These are phyloP conservation scores for Chrysoporthe cubensis DNA, from an alignment of 2,329 filamentous ascomycete species.

Conservation along the genomic window DNA sequence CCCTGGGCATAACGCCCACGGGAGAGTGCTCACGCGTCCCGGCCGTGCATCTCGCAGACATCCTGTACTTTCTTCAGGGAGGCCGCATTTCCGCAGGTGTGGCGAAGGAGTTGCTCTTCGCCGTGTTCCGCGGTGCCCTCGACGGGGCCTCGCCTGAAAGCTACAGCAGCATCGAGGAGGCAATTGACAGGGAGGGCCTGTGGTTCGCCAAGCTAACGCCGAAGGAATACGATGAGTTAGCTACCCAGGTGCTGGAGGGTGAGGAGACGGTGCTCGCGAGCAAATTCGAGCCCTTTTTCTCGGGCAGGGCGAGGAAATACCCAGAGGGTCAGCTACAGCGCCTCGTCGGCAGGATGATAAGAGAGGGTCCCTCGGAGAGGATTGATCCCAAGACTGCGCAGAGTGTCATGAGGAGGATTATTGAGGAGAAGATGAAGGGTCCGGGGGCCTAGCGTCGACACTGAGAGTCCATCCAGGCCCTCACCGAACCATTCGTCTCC, in stretches of 20 bases:
- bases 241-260: conserved; percentile 46
- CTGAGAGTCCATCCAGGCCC: neutral
- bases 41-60: conserved; percentile 51
- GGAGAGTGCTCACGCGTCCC: conserved; percentile 54
- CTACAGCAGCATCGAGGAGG: conserved; percentile 43
- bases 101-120: conserved; percentile 61
- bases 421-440: conserved; percentile 33
- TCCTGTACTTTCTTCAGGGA: conserved; percentile 52
- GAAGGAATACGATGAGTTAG: conserved; percentile 54
- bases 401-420: conserved; percentile 44
- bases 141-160: conserved; percentile 33
- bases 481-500: neutral
- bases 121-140: conserved; percentile 53
- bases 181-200: conserved; percentile 51
- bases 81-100: conserved; percentile 59
- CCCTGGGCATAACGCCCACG: conserved; percentile 43
- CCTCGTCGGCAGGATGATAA: conserved; percentile 63
- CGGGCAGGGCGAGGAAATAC: conserved; percentile 40
- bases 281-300: conserved; percentile 47
- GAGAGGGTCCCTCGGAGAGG: conserved; percentile 55
- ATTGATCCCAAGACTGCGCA: conserved; percentile 59
- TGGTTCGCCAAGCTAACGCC: conserved; percentile 59
- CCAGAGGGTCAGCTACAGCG: conserved; percentile 65
- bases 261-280: conserved; percentile 49
- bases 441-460: neutral